These are phyloP conservation scores for Solanum peruvianum DNA, from an alignment of 257 asterid species.

Conservation along the genomic window DNA sequence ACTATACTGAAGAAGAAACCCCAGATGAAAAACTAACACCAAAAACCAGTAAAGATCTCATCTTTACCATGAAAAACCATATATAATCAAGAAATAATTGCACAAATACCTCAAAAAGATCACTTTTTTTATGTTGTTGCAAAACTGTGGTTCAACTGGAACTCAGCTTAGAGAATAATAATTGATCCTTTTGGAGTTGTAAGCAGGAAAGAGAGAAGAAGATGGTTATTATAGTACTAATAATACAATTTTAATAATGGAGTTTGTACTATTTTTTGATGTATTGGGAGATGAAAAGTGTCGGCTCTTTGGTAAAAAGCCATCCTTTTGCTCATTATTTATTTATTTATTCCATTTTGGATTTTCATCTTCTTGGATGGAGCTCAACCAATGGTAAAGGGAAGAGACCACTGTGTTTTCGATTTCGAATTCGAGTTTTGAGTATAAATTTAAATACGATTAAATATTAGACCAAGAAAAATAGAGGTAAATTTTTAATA, in stretches of 20 bases:
- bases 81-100: background rate
- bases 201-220: conserved; percentile 3
- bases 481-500: too few relatives aligned
- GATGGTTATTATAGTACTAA: background rate
- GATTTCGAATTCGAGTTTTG: too few relatives aligned
- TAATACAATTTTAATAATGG: background rate
- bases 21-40: background rate
- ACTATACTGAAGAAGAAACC: background rate
- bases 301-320: conserved; percentile 7
- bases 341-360: background rate
- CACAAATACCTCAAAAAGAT: background rate
- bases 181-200: conserved; percentile 20
- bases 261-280: background rate
- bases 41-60: conserved; percentile 4
- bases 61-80: background rate
- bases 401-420: background rate
- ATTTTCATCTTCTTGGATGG: background rate
- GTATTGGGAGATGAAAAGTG: conserved; percentile 33
- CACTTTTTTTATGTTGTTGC: background rate
- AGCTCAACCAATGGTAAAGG: background rate
- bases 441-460: too few relatives aligned
- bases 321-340: background rate
- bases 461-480: too few relatives aligned
- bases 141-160: conserved; percentile 1
- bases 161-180: conserved; percentile 14